phyloP scores from a whole-genome alignment of 2,329 filamentous ascomycete species.

The Scytalidium lignicola region DNA sequence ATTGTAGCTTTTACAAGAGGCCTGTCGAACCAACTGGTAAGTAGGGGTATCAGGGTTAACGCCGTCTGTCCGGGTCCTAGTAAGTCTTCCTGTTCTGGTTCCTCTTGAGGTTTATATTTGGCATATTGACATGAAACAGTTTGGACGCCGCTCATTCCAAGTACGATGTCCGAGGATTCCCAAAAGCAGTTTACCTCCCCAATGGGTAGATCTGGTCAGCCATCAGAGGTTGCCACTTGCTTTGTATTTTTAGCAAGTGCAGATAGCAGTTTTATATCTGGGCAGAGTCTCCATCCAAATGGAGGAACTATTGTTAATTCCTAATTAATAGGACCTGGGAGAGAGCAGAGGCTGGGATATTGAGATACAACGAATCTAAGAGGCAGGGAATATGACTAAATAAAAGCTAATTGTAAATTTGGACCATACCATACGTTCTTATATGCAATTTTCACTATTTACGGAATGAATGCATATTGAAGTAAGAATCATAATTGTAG shows the following conservation, averaged over 20 bases:
- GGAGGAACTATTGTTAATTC: slow-evolving; percentile 49
- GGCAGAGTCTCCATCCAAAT: slow-evolving; percentile 65
- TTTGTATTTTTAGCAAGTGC: slow-evolving; percentile 74
- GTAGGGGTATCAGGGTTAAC: slow-evolving; percentile 71
- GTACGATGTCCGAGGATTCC: slow-evolving; percentile 65
- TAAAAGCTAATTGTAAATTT: too few relatives aligned
- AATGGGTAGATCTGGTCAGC: slow-evolving; percentile 74
- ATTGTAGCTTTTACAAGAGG: slow-evolving; percentile 75
- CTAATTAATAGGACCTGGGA: slow-evolving; percentile 4
- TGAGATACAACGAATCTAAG: too few relatives aligned
- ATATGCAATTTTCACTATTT: too few relatives aligned
- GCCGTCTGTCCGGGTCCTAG: slow-evolving; percentile 70
- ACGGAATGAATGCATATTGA: too few relatives aligned
- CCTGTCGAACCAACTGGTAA: slow-evolving; percentile 68
- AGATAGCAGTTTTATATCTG: slow-evolving; percentile 69
- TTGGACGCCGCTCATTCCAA: slow-evolving; percentile 70
- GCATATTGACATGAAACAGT: slow-evolving; percentile 28
- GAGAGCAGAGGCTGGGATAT: too few relatives aligned
- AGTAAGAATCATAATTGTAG: too few relatives aligned
- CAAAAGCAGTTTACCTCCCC: slow-evolving; percentile 69
- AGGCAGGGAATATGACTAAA: too few relatives aligned
- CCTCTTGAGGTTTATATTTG: background rate
- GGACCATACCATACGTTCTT: too few relatives aligned
- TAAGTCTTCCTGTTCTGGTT: slow-evolving; percentile 3
- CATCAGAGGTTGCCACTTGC: slow-evolving; percentile 75